phyloP scores from a whole-genome alignment of 192 early-diverging fungal species.

The Lunasporangiospora selenospora region DNA sequence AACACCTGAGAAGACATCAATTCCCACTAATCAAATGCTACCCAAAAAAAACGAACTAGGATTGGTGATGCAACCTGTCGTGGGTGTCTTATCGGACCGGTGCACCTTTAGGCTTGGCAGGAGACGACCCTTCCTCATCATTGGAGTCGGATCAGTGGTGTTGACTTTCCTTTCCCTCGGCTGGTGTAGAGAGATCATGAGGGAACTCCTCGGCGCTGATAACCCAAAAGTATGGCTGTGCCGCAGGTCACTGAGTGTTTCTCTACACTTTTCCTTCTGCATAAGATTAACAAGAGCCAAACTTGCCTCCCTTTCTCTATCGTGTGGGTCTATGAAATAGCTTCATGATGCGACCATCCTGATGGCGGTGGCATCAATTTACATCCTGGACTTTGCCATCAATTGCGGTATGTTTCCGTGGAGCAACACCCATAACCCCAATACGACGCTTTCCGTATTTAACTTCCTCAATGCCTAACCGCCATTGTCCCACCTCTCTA shows the following conservation, averaged over 20 bases:
- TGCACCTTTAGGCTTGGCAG: conserved; percentile 77
- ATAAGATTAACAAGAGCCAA: background rate
- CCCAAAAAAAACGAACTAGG: conserved; percentile 38
- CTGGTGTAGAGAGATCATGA: conserved; percentile 79
- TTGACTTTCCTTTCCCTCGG: conserved; percentile 73
- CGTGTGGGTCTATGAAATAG: conserved; percentile 5
- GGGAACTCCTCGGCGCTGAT: conserved; percentile 28
- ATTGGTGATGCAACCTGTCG: conserved; percentile 80
- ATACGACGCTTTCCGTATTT: background rate
- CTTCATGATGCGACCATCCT: conserved; percentile 53
- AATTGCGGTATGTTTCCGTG: conserved; percentile 66
- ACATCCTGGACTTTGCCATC: conserved; percentile 92
- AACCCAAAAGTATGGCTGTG: conserved; percentile 42
- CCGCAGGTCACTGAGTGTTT: too few species aligned
- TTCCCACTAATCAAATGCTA: background rate
- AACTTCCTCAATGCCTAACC: too few species aligned
- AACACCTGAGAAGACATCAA: conserved; percentile 8
- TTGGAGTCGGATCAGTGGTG: conserved; percentile 70
- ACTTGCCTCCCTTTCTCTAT: background rate
- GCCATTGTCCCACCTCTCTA: too few species aligned
- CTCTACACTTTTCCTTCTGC: too few species aligned
- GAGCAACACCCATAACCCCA: background rate
- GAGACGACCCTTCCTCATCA: conserved; percentile 86
- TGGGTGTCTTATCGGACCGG: conserved; percentile 84
- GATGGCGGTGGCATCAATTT: conserved; percentile 84